Conservation (phyloP, 139 green algal species). For the Trebouxia sp. region DNA sequence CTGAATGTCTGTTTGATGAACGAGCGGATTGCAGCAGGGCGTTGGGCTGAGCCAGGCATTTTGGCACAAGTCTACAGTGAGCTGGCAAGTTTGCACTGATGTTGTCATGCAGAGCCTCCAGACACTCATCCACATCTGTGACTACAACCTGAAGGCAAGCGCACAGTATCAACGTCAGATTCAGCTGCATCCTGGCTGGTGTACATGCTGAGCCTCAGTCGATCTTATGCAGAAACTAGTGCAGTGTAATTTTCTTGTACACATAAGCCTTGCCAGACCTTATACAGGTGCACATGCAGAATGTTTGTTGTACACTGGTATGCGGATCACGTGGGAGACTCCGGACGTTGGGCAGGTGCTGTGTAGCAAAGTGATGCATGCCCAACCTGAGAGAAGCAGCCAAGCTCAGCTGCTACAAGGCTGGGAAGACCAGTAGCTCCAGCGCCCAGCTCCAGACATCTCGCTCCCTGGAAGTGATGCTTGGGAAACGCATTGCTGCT, state of each 20-base stretch:
- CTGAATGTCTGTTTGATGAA: not conserved
- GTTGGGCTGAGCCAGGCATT: conserved; percentile 5
- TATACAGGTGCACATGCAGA: too few relatives aligned
- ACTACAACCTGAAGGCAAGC: conserved; percentile 20
- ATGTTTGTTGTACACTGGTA: too few relatives aligned
- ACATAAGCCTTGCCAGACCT: too few relatives aligned
- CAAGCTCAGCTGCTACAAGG: conserved; percentile 24
- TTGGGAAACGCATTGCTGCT: conserved; percentile 3
- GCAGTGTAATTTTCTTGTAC: too few relatives aligned
- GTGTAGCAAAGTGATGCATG: too few relatives aligned
- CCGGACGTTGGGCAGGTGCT: too few relatives aligned
- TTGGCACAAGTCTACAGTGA: not conserved
- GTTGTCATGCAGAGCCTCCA: conserved; percentile 32
- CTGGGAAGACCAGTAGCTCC: conserved; percentile 27
- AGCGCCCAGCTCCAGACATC: conserved; percentile 30
- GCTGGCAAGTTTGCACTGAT: conserved; percentile 6
- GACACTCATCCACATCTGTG: conserved; percentile 32
- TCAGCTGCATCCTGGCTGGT: not conserved
- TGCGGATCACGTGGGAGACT: too few relatives aligned
- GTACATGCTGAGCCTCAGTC: not conserved
- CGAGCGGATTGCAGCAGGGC: not conserved
- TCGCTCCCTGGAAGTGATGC: not conserved
- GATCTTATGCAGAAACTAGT: too few relatives aligned
- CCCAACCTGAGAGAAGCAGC: conserved; percentile 27
- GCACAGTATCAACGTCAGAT: not conserved